These are phyloP conservation scores for Debaryomycetaceae sp. DNA, from an alignment of 1,139 yeast species.

Conservation along the genomic window DNA sequence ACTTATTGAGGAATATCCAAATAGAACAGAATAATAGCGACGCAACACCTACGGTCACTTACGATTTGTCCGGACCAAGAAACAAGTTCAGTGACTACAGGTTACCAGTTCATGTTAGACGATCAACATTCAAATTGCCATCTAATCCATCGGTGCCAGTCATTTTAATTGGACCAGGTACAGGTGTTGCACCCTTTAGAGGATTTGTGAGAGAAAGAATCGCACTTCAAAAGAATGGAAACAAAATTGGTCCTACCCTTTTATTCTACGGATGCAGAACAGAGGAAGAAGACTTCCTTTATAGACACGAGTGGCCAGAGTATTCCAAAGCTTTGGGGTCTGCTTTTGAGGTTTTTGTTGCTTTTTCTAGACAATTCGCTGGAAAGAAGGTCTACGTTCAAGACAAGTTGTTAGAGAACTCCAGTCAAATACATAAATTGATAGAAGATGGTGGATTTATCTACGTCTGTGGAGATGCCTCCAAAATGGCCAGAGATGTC, in stretches of 20 bases:
- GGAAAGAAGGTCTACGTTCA: slow-evolving; percentile 81
- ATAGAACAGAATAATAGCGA: slow-evolving; percentile 52
- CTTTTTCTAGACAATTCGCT: slow-evolving; percentile 75
- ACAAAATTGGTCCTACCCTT: slow-evolving; percentile 66
- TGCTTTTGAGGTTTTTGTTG: slow-evolving; percentile 69
- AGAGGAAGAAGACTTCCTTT: slow-evolving; percentile 70
- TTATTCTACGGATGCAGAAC: slow-evolving; percentile 87
- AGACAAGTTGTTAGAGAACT: slow-evolving; percentile 63
- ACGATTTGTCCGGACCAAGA: slow-evolving; percentile 83
- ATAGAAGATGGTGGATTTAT: slow-evolving; percentile 77
- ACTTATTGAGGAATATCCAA: slow-evolving; percentile 74
- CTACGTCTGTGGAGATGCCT: slow-evolving; percentile 97
- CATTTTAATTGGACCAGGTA: slow-evolving; percentile 95
- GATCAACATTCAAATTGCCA: slow-evolving; percentile 94
- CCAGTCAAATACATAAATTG: slow-evolving; percentile 52
- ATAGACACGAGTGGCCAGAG: slow-evolving; percentile 81
- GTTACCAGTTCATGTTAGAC: slow-evolving; percentile 89
- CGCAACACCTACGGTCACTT: slow-evolving; percentile 49
- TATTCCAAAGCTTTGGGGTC: slow-evolving; percentile 63
- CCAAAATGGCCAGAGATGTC: slow-evolving; percentile 96
- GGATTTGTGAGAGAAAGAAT: slow-evolving; percentile 86
- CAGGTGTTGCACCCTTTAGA: slow-evolving; percentile 97
- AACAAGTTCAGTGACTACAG: slow-evolving; percentile 50
- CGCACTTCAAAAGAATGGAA: slow-evolving; percentile 37
- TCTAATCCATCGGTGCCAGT: slow-evolving; percentile 79